Percentiles rank a stretch among this genome's conserved stretches.
phyloP scores from a whole-genome alignment of 768 basidiomycete species.

The Tubosaeta sp. region DNA sequence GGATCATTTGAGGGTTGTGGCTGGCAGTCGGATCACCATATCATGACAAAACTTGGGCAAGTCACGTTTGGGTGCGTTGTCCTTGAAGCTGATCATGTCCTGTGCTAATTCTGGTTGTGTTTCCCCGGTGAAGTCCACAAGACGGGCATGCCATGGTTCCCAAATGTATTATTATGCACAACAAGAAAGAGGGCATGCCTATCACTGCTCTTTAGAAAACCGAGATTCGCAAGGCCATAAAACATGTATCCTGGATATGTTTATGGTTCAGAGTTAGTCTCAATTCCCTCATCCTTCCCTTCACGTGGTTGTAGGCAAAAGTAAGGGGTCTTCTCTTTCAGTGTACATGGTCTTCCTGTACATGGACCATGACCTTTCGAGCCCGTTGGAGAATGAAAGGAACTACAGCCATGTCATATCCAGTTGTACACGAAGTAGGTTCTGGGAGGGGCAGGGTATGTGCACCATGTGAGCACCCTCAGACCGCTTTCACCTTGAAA shows the following conservation, averaged over 20 bases:
- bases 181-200: conserved; percentile 95
- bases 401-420: conserved; percentile 77
- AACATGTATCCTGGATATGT: conserved; percentile 91
- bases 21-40: conserved; percentile 67
- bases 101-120: conserved; percentile 7
- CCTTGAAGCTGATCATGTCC: background rate
- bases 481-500: background rate
- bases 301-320: conserved; percentile 31
- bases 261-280: conserved; percentile 71
- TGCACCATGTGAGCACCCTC: conserved; percentile 73
- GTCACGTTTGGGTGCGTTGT: conserved; percentile 88
- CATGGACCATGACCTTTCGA: conserved; percentile 99
- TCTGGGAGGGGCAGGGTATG: conserved; percentile 90
- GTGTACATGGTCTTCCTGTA: conserved; percentile 99
- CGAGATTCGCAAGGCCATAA: conserved; percentile 87
- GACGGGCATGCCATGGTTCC: conserved; percentile 76
- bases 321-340: conserved; percentile 64
- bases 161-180: conserved; percentile 94
- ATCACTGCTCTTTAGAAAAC: conserved; percentile 96
- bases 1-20: conserved; percentile 67
- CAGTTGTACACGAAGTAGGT: conserved; percentile 96
- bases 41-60: conserved; percentile 87
- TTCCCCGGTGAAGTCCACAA: conserved; percentile 83
- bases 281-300: background rate
- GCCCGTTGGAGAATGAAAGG: conserved; percentile 85